Percentiles rank a stretch among this genome's conserved stretches.
Evolutionary conservation across 2,329 filamentous ascomycete species (phyloP).

Genomic region (Aspergillus hortae): DNA sequence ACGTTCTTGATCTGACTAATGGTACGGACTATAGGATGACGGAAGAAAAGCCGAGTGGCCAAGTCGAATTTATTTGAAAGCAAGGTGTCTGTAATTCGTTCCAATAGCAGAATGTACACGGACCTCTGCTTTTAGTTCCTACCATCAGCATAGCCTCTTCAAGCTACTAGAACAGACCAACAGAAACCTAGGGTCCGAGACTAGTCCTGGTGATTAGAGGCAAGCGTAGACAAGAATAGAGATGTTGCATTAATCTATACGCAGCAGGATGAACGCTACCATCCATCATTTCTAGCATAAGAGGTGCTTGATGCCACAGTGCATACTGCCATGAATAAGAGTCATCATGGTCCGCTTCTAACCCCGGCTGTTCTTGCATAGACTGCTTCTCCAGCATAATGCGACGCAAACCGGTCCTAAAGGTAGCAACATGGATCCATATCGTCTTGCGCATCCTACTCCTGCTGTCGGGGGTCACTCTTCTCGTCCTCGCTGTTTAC

Average conservation of each 20-base stretch:
- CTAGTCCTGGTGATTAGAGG: too few relatives aligned
- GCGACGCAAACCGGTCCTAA: not conserved
- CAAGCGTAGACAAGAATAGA: too few relatives aligned
- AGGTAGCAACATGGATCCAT: not conserved
- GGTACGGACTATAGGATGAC: not conserved
- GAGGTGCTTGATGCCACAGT: not conserved
- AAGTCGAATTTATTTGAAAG: too few relatives aligned
- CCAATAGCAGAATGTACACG: not conserved
- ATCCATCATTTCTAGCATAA: not conserved
- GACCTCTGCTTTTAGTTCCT: not conserved
- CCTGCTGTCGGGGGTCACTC: not conserved
- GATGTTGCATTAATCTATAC: not conserved
- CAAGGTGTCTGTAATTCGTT: not conserved
- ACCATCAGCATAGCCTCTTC: not conserved
- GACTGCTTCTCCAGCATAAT: not conserved
- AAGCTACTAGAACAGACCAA: too few relatives aligned
- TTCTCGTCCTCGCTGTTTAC: not conserved
- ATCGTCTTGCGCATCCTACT: not conserved
- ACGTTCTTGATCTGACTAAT: too few relatives aligned
- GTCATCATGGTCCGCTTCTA: not conserved
- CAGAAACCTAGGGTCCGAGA: too few relatives aligned
- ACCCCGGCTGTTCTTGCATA: not conserved
- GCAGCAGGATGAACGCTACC: not conserved
- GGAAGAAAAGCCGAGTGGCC: too few relatives aligned
- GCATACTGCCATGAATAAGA: not conserved